Evolutionary conservation across 1,284 basidiomycete genomes (phyloP), one percentile per base, ranked within the genome.

Genomic region (Ceratobasidium sp.): DNA sequence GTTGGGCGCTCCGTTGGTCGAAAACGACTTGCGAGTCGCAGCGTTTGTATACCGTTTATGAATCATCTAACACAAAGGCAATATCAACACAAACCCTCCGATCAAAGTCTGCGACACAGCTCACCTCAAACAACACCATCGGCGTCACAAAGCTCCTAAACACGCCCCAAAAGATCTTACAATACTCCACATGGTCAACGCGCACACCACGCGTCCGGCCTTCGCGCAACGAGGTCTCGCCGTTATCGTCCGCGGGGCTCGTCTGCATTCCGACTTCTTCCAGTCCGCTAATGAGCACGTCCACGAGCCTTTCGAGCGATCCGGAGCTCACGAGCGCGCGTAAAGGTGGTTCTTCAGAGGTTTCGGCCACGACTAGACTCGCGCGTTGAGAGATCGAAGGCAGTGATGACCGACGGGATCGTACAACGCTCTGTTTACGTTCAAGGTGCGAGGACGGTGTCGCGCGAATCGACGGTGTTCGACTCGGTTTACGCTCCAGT

Each of bases 61-160:
- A 73, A 94, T 83, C 26, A 94, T 86, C 92, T 94, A 80, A 60
- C 49, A 45, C 31, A 33, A 33, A 49, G 49, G 23, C 66, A 47
- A 60, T 31, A 37, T 13, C 37, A 45, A 20, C 2, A 33, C 63
- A 77, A 76, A 33, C 67, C 69, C 20, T 64, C 64, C 45, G 77
- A 78, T 66, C 76, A 45, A 54, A 49, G 2, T 10, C 3, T 23
- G n/a, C 2, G 13, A 42, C 39, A 42, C 8, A n/a, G 81, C 87
- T 78, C 80, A 94, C 93, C 89, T 95, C 92, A 81, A 95, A 94
- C 80, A 95, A 91, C 0, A 92, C 91, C 28, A 91, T 83, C 0
- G 93, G 93, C 0, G 91, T 90, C 10, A 94, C 87, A 79, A 94
- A 94, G 80, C 91, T 93, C 56, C 93, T 87, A 81, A 91, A 94